phyloP scores from a whole-genome alignment of 2,329 filamentous ascomycete species.

The Cladosporium halotolerans region DNA sequence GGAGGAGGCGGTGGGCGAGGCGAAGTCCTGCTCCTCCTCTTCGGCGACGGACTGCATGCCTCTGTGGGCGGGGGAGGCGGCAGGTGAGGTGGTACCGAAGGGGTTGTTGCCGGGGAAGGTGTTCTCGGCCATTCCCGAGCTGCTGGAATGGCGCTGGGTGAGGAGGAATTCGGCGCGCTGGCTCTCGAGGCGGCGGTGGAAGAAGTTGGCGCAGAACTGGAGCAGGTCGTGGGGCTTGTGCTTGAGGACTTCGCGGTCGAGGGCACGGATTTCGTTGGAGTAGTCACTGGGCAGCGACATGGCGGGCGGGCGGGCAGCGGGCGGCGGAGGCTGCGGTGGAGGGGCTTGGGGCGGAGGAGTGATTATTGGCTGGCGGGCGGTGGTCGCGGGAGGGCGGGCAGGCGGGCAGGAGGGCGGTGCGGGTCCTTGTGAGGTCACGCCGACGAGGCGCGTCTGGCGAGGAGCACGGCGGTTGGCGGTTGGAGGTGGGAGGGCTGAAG shows the following conservation, averaged over 20 bases:
- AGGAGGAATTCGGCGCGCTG: constrained; percentile 55
- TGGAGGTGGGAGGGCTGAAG: constrained; percentile 1
- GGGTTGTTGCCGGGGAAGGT: constrained; percentile 75
- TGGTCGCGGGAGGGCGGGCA: constrained; percentile 6
- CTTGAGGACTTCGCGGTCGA: constrained; percentile 56
- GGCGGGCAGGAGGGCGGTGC: background rate
- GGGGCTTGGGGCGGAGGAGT: background rate
- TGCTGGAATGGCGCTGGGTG: constrained; percentile 42
- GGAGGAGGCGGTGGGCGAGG: constrained; percentile 59
- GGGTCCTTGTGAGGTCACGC: constrained; percentile 7
- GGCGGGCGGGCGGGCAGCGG: background rate
- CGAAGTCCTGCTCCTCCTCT: constrained; percentile 75
- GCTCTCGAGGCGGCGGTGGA: constrained; percentile 57
- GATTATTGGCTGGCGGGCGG: background rate
- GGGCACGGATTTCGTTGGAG: constrained; percentile 56
- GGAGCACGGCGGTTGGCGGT: background rate
- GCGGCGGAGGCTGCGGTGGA: background rate
- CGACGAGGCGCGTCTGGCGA: background rate
- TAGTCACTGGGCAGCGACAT: constrained; percentile 48
- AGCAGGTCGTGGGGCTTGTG: constrained; percentile 57
- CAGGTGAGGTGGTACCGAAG: constrained; percentile 49
- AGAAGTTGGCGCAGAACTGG: constrained; percentile 66
- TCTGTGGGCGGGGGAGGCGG: constrained; percentile 20
- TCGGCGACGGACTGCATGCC: constrained; percentile 63
- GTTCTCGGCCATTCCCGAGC: constrained; percentile 60